phyloP scores from a whole-genome alignment of 805 yeast genomes.

The Saccharomyces eubayanus region DNA sequence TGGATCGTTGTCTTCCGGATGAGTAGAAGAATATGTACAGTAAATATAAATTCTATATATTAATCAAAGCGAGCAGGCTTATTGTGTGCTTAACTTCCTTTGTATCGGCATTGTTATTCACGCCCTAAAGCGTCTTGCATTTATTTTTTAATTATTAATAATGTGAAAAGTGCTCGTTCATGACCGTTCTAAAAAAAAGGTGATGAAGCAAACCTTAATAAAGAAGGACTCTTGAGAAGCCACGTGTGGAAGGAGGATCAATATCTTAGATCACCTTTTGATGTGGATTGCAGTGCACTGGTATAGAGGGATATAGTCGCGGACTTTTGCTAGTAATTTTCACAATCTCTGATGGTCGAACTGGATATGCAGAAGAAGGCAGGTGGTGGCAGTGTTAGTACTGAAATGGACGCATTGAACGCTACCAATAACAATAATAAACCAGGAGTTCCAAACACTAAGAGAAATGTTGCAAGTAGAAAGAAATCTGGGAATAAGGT shows the following conservation, averaged over 20 bases:
- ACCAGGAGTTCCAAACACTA: background rate
- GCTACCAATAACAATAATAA: background rate
- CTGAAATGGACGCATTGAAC: conserved; percentile 6
- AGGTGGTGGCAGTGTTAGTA: conserved; percentile 1
- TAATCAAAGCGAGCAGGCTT: background rate
- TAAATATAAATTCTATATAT: background rate
- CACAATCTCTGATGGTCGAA: conserved; percentile 1
- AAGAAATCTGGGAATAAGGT: background rate
- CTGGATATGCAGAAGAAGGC: conserved; percentile 5
- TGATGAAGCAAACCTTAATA: background rate
- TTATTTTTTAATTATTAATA: background rate
- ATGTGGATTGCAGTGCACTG: background rate
- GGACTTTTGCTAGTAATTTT: background rate
- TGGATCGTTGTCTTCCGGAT: conserved; percentile 43
- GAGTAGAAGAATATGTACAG: conserved; percentile 4
- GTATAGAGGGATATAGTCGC: background rate
- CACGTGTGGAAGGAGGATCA: background rate
- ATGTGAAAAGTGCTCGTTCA: background rate
- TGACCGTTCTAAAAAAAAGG: background rate
- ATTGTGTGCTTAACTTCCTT: background rate
- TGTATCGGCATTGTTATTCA: background rate
- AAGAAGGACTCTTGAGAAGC: background rate
- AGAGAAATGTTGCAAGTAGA: background rate
- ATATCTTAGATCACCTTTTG: background rate
- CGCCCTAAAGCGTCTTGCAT: background rate